Conservation (phyloP, 441 rosid genomes). For the Populus hybrid region DNA sequence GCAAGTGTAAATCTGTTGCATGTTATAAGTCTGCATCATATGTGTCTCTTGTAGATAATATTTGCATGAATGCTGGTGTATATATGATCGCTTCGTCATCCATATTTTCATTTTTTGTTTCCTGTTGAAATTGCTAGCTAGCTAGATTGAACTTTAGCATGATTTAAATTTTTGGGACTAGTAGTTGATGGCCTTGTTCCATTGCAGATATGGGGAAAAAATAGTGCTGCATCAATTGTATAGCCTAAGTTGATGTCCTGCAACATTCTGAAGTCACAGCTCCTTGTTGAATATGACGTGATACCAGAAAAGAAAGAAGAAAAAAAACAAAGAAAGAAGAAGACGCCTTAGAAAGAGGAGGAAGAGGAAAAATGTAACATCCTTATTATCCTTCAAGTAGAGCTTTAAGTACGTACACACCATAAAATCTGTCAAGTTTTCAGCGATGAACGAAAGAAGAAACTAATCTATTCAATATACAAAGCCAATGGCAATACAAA, state of each 20-base stretch:
- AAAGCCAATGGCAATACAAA: slow-evolving; percentile 7
- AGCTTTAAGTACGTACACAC: background rate
- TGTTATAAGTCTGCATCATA: too few relatives aligned
- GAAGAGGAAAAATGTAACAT: background rate
- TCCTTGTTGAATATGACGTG: background rate
- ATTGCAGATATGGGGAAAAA: too few relatives aligned
- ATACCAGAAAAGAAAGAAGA: too few relatives aligned
- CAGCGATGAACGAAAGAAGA: background rate
- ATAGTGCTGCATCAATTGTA: too few relatives aligned
- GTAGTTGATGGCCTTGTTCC: too few relatives aligned
- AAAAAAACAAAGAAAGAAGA: too few relatives aligned
- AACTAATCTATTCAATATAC: slow-evolving; percentile 7
- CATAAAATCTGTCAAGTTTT: background rate
- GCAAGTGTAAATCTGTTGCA: too few relatives aligned
- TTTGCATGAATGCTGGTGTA: too few relatives aligned
- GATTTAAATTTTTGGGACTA: background rate
- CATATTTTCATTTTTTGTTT: too few relatives aligned
- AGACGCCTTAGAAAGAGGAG: background rate
- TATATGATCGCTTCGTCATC: too few relatives aligned
- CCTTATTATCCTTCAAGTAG: background rate
- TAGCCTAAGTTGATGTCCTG: too few relatives aligned
- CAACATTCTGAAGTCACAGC: background rate
- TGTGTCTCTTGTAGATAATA: too few relatives aligned
- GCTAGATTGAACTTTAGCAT: background rate
- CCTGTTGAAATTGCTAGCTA: background rate